Evolutionary conservation across 805 yeast species (phyloP).

Genomic region (Brettanomyces naardenensis): DNA sequence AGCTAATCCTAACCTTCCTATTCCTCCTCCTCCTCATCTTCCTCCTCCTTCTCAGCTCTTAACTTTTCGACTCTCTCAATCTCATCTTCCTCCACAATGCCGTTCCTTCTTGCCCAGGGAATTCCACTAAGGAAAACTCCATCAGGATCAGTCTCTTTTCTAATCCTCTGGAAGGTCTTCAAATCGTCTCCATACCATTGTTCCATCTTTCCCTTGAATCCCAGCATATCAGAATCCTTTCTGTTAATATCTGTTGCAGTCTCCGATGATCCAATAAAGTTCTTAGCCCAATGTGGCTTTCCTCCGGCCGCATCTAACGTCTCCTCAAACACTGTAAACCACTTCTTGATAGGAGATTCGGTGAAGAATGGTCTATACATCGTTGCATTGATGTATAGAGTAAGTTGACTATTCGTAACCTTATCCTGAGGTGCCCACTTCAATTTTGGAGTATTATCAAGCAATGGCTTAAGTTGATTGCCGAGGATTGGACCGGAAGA

Average conservation of each 20-base stretch:
- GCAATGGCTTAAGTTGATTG: slow-evolving; percentile 68
- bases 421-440: slow-evolving; percentile 46
- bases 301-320: slow-evolving; percentile 76
- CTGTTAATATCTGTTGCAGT: slow-evolving; percentile 32
- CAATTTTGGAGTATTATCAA: slow-evolving; percentile 73
- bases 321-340: slow-evolving; percentile 81
- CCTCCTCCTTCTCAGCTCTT: slow-evolving; percentile 3
- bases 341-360: slow-evolving; percentile 63
- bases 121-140: slow-evolving; percentile 73
- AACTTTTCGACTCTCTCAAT: slow-evolving; percentile 11
- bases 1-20: slow-evolving; percentile 1
- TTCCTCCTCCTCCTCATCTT: slow-evolving; percentile 4
- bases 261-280: slow-evolving; percentile 58
- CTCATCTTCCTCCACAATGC: slow-evolving; percentile 37
- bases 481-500: slow-evolving; percentile 81
- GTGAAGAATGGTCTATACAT: slow-evolving; percentile 90
- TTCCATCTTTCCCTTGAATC: slow-evolving; percentile 58
- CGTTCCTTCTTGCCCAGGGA: slow-evolving; percentile 79
- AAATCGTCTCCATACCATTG: slow-evolving; percentile 80
- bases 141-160: slow-evolving; percentile 69
- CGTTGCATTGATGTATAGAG: slow-evolving; percentile 86
- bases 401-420: slow-evolving; percentile 66
- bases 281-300: slow-evolving; percentile 98
- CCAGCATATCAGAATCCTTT: slow-evolving; percentile 59
- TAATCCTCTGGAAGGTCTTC: slow-evolving; percentile 47